A percentile compares a stretch with the other conserved stretches of the same genome.
Evolutionary conservation across 148 eudicot genomes (phyloP).

Genomic region (Camellia sinensis): DNA sequence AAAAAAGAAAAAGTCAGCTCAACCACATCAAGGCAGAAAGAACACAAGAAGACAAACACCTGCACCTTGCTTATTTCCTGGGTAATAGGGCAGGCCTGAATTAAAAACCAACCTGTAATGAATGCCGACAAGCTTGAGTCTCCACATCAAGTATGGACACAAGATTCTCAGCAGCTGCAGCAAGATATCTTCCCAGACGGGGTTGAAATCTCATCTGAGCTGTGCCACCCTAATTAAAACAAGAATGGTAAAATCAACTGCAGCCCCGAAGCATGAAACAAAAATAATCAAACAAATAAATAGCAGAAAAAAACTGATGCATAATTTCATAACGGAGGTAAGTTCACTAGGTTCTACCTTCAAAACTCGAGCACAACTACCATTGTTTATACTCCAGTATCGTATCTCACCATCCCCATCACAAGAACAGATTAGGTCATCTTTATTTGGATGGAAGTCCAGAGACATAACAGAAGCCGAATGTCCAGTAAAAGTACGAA

Average conservation of each 20-base stretch:
- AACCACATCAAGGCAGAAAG: background rate
- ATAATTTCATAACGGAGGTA: background rate
- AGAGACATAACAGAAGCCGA: slow-evolving; percentile 68
- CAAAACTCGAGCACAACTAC: slow-evolving; percentile 56
- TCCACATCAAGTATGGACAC: slow-evolving; percentile 78
- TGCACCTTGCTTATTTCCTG: background rate
- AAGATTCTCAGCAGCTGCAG: slow-evolving; percentile 79
- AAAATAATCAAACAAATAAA: background rate
- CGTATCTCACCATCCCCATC: slow-evolving; percentile 85
- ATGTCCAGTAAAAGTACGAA: slow-evolving; percentile 80
- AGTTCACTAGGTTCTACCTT: slow-evolving; percentile 40
- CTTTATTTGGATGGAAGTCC: slow-evolving; percentile 80
- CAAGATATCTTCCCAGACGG: slow-evolving; percentile 74
- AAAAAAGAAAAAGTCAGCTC: background rate
- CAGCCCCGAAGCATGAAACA: background rate
- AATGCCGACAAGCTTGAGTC: slow-evolving; percentile 65
- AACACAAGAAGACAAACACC: background rate
- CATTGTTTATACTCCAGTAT: slow-evolving; percentile 76
- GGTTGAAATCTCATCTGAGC: slow-evolving; percentile 83
- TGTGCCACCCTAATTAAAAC: slow-evolving; percentile 55
- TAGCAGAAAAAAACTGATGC: too few relatives aligned
- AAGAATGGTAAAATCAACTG: background rate
- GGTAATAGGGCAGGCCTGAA: background rate
- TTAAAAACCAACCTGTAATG: slow-evolving; percentile 54
- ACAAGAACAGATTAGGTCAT: slow-evolving; percentile 78